Evolutionary conservation across 805 yeast species (phyloP), one percentile per base, ranked within the genome.

Genomic region (Ogataea salicorniae): DNA sequence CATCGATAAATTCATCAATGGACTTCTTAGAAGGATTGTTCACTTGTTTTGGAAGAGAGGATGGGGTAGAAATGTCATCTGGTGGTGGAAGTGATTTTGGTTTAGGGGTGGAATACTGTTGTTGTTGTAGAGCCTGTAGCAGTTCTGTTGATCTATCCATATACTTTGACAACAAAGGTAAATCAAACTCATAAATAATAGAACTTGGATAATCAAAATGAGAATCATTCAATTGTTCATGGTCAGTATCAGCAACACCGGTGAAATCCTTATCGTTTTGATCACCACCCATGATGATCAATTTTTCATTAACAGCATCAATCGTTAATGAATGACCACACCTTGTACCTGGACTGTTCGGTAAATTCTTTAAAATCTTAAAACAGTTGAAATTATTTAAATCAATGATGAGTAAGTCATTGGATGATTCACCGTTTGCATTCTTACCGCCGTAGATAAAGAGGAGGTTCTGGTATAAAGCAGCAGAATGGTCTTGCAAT

Each of bases 271-370:
- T 80, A 48, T 87, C 92, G 53, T 80, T 77, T 55, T 81, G 77
- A 65, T 89, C 96, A 49, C 99, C 98, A 39, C 99, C 99, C 87
- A 95, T 83, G 15, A 92, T 79, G 13, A 91, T 62, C 34, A 92
- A 60, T 66, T 83, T 87, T 59, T 87, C 80, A 51, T 79, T 79
- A 23, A 74, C 77, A 42, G 83, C 72, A 47, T 86, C 65, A 45
- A 80, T 83, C 1, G 97, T 82, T 68, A 92, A 70, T 7, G 96
- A 81, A 67, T 94, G 99, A 9, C 98, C 98, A 52, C 92, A 87
- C 57, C 97, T 79, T 14, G 94, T 81, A 40, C 91, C 87, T 1
- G 97, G 95, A 36, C 75, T 71, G 38, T 69, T 67, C 8, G 62
- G 75, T 55, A 65, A 76, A 63, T 69, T 66, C 38, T 71, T 70